Conservation (phyloP, 805 yeast genomes). For the Candida maesae region DNA sequence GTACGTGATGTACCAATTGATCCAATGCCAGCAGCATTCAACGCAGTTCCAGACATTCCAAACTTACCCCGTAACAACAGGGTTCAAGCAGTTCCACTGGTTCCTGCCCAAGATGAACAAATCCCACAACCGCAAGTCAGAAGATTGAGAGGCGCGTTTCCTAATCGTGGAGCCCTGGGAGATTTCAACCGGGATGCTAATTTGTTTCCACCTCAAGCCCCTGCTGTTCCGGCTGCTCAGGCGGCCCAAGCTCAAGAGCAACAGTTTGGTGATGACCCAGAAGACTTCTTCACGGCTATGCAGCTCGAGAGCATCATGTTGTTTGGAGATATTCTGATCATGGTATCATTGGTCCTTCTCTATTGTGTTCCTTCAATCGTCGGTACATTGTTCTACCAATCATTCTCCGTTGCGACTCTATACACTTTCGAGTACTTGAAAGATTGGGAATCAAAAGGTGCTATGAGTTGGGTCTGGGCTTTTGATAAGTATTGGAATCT, state of each 20-base stretch:
- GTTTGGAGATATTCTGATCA: slow-evolving; percentile 28
- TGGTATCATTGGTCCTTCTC: slow-evolving; percentile 37
- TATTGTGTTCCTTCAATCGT: slow-evolving; percentile 47
- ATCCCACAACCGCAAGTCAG: too few relatives aligned
- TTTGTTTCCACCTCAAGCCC: not conserved
- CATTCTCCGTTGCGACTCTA: slow-evolving; percentile 9
- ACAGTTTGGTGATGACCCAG: slow-evolving; percentile 14
- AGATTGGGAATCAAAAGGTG: too few relatives aligned
- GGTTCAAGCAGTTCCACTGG: not conserved
- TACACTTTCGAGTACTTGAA: not conserved
- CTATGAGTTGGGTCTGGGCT: not conserved
- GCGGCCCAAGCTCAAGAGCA: too few relatives aligned
- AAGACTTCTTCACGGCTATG: slow-evolving; percentile 13
- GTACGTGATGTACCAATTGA: not conserved
- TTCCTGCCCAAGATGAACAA: not conserved
- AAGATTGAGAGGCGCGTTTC: too few relatives aligned
- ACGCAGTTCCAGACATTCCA: slow-evolving; percentile 2
- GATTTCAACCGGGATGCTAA: too few relatives aligned
- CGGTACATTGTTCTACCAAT: slow-evolving; percentile 32
- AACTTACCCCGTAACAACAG: slow-evolving; percentile 2
- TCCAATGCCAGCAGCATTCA: not conserved
- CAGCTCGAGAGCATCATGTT: slow-evolving; percentile 18
- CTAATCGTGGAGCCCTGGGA: too few relatives aligned
- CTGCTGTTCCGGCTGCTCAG: not conserved
- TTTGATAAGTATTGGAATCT: not conserved